phyloP scores from a whole-genome alignment of 1,284 basidiomycete genomes.

The Volvariella surrecta region DNA sequence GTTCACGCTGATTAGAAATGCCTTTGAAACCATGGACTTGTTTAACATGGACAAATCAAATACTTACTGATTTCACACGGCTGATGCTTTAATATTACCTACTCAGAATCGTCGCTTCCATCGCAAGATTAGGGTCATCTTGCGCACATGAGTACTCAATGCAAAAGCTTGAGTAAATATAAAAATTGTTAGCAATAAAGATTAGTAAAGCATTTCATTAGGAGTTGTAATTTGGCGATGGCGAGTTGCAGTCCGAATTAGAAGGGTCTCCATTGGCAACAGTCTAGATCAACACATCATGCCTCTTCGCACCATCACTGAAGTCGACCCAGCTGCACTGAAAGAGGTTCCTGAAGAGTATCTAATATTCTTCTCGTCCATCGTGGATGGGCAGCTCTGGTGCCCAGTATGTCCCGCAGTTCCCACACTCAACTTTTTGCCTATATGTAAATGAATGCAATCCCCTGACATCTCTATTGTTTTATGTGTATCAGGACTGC shows the following conservation, averaged over 20 bases:
- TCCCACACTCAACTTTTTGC: no score
- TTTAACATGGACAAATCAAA: slow-evolving; percentile 21
- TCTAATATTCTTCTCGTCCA: slow-evolving; percentile 60
- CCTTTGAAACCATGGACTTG: slow-evolving; percentile 14
- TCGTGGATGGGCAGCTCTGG: slow-evolving; percentile 50
- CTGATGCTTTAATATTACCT: slow-evolving; percentile 18
- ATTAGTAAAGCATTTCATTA: no score
- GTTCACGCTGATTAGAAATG: slow-evolving; percentile 12
- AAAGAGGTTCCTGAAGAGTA: slow-evolving; percentile 36
- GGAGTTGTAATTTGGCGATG: no score
- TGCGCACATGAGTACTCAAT: neutral
- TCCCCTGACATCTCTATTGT: no score
- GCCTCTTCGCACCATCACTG: slow-evolving; percentile 29
- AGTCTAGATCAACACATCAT: slow-evolving; percentile 16
- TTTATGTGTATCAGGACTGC: slow-evolving; percentile 55
- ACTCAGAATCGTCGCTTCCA: neutral
- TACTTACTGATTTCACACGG: slow-evolving; percentile 21
- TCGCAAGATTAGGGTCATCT: neutral
- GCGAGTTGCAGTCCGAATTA: no score
- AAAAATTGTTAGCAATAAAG: neutral
- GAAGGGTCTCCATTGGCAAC: no score
- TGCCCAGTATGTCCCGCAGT: slow-evolving; percentile 47
- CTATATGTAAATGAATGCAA: no score
- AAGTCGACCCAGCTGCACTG: slow-evolving; percentile 27
- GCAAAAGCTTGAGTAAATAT: neutral